Conservation (phyloP, 169 alveolate genomes). For the Amoebophrya sp. region DNA sequence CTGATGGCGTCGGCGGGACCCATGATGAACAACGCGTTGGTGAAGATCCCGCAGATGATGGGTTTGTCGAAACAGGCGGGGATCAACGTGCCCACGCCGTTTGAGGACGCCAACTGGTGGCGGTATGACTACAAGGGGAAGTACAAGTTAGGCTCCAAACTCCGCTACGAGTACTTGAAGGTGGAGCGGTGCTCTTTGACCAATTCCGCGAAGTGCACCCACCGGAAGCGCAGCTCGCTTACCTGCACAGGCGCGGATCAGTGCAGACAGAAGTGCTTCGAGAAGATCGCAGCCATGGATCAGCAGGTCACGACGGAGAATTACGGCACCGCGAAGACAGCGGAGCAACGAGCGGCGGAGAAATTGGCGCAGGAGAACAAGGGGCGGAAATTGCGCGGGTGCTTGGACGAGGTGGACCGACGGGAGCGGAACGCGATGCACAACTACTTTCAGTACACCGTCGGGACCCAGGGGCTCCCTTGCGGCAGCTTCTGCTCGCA, state of each 20-base stretch:
- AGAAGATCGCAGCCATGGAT: too few species aligned
- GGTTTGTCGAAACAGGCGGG: neutral
- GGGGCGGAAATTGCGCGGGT: neutral
- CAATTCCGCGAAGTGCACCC: neutral
- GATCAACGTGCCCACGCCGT: neutral
- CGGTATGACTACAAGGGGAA: neutral
- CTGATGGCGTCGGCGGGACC: neutral
- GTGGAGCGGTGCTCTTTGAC: too few species aligned
- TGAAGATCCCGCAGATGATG: neutral
- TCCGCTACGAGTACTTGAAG: neutral
- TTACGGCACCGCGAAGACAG: too few species aligned
- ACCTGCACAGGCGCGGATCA: neutral
- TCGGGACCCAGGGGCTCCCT: neutral
- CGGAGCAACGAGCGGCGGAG: neutral
- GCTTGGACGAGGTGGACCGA: neutral
- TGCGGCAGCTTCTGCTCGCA: neutral
- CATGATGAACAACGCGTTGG: neutral
- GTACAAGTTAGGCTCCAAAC: neutral
- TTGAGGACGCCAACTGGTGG: neutral
- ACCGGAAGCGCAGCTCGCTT: neutral
- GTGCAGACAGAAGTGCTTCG: neutral
- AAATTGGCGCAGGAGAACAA: neutral
- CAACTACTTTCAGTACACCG: neutral
- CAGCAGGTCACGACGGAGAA: too few species aligned
- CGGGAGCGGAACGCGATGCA: neutral